phyloP scores from a whole-genome alignment of 352 stramenopile species.

The Globisporangium barbulae region DNA sequence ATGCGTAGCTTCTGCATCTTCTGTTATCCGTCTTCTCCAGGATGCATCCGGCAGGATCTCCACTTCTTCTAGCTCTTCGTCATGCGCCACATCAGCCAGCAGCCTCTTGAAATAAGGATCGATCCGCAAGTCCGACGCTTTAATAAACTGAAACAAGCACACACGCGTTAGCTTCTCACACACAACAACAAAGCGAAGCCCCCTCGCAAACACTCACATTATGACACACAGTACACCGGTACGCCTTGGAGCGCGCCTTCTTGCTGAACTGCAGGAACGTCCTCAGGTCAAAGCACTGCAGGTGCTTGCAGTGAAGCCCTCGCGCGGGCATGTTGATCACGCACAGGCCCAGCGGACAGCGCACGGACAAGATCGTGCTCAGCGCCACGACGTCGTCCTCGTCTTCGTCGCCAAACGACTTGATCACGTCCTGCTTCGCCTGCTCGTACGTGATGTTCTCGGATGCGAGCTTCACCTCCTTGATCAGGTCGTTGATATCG shows the following conservation, averaged over 20 bases:
- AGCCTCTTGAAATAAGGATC: conserved; percentile 90
- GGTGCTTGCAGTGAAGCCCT: conserved; percentile 90
- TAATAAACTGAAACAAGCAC: conserved; percentile 70
- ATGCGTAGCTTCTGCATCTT: conserved; percentile 37
- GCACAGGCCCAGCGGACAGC: conserved; percentile 81
- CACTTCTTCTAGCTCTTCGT: conserved; percentile 88
- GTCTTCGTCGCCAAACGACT: conserved; percentile 74
- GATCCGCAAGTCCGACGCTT: conserved; percentile 82
- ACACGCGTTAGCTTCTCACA: neutral
- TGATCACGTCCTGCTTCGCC: conserved; percentile 73
- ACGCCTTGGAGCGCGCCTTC: conserved; percentile 82
- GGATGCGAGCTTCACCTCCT: conserved; percentile 59
- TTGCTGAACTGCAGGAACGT: conserved; percentile 92
- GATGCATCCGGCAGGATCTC: conserved; percentile 86
- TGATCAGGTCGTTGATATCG: conserved; percentile 53
- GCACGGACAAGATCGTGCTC: conserved; percentile 87
- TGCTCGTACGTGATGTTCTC: conserved; percentile 67
- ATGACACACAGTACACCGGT: conserved; percentile 90
- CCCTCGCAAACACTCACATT: conserved; percentile 42
- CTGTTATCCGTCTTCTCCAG: conserved; percentile 64
- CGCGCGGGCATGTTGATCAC: conserved; percentile 89
- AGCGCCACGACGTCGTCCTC: conserved; percentile 84
- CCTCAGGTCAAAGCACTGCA: conserved; percentile 95
- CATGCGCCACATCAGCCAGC: conserved; percentile 72
- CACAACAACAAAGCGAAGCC: neutral